These are phyloP conservation scores for Brettanomyces anomalus DNA, from an alignment of 805 yeast genomes.

Conservation along the genomic window DNA sequence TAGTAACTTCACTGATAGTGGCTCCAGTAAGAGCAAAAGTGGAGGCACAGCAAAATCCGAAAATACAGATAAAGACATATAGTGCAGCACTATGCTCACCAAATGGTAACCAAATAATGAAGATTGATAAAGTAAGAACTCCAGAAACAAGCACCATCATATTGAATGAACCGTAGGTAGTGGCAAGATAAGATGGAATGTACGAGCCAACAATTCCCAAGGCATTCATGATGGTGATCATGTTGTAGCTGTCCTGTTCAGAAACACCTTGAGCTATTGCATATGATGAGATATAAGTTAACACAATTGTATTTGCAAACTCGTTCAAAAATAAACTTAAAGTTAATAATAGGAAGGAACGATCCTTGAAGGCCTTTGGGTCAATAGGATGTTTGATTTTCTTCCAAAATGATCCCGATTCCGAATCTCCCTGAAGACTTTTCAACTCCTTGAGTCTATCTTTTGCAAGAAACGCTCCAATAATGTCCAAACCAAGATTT, in stretches of 20 bases:
- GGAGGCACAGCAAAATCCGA: slow-evolving; percentile 50
- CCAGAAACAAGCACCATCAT: slow-evolving; percentile 37
- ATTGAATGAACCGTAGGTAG: slow-evolving; percentile 42
- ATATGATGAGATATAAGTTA: slow-evolving; percentile 47
- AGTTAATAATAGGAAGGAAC: slow-evolving; percentile 30
- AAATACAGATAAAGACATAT: slow-evolving; percentile 38
- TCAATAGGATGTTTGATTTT: slow-evolving; percentile 26
- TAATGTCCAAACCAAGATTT: slow-evolving; percentile 29
- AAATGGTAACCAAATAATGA: slow-evolving; percentile 57
- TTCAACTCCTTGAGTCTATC: slow-evolving; percentile 30
- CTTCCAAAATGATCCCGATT: slow-evolving; percentile 2
- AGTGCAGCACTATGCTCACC: slow-evolving; percentile 26
- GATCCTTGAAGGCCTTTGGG: slow-evolving; percentile 29
- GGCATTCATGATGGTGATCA: slow-evolving; percentile 40
- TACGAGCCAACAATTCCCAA: slow-evolving; percentile 32
- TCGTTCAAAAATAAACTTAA: slow-evolving; percentile 38
- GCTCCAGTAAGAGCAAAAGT: slow-evolving; percentile 56
- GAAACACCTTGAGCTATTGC: slow-evolving; percentile 37
- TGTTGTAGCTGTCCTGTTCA: slow-evolving; percentile 33
- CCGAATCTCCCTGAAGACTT: slow-evolving; percentile 14
- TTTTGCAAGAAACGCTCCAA: slow-evolving; percentile 29
- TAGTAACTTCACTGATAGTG: slow-evolving; percentile 50
- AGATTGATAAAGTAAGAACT: slow-evolving; percentile 36
- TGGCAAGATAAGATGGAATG: slow-evolving; percentile 23
- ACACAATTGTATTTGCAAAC: slow-evolving; percentile 35